Base-by-base conservation (phyloP, 441 rosid species). In the California macrophylla region DNA sequence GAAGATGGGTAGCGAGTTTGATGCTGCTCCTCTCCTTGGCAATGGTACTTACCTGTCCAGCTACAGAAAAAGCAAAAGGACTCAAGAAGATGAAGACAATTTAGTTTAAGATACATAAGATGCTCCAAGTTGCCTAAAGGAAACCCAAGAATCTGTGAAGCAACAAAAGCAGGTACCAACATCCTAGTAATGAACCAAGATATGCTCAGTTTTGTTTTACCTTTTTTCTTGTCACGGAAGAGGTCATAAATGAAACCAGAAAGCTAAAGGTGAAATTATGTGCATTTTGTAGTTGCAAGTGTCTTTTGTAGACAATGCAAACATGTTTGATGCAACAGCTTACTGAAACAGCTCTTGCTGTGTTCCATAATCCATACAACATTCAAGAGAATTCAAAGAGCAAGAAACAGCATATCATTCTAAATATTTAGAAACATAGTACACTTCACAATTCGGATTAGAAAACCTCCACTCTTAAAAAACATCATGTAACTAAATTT, bases 11-110 rank as follows among this genome's bases (percentile, higher is more conserved):
- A 16, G 71, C 1, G 86, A 89, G 62, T 71, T 83, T 15, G 90
- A 85, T 4, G 80, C 71, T 18, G 82, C 80, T 68, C 91, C 92
- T 4, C 78, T 87, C 3, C 87, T 90, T 0, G 81, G 84, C 60
- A 74, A 68, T 62, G 71, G 79, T 0, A 66, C 82, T n/a, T 74
- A 74, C 65, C 79, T 86, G 25, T 81, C 85, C 0, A 84, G 83
- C 71, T 82, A 83, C 70, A 82, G 69, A 66, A 75, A 72, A 4
- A 83, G 88, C 56, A 81, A 50, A 71, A 83, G 68, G 25, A 5
- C 75, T 3, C 71, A 40, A 38, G 74, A 66, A 7, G 70, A 52
- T 16, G 82, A 74, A 18, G 69, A 67, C 18, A 26, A 40, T 68
- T 61, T 76, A 23, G 42, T 66, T 28, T 66, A 64, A 36, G 10